A percentile compares a stretch with the other conserved stretches of the same genome.
These are phyloP conservation scores for Xylaria grammica DNA, from an alignment of 495 filamentous ascomycete species.

Conservation along the genomic window DNA sequence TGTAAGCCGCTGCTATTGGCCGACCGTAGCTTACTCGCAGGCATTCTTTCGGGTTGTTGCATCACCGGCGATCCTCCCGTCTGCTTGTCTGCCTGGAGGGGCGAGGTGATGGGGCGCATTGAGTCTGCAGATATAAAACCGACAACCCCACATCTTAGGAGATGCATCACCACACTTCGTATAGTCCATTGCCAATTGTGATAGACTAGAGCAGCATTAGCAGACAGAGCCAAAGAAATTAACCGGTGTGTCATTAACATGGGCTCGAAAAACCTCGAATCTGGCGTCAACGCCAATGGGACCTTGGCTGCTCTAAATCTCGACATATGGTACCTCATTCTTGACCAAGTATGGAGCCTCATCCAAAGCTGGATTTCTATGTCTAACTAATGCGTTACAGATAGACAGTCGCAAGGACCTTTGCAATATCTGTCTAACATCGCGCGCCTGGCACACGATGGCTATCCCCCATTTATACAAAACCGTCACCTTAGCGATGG, in stretches of 20 bases:
- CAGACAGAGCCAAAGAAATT: too few species aligned
- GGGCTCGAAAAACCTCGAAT: not conserved
- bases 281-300: not conserved
- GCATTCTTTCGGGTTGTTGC: too few species aligned
- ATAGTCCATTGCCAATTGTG: too few species aligned
- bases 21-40: too few species aligned
- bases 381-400: slow-evolving; percentile 6
- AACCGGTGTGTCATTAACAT: not conserved
- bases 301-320: not conserved
- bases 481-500: not conserved
- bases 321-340: slow-evolving; percentile 16
- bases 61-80: too few species aligned
- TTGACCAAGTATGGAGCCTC: not conserved
- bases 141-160: too few species aligned
- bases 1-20: too few species aligned
- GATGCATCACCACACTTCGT: too few species aligned
- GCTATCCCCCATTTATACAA: slow-evolving; percentile 15
- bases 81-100: too few species aligned
- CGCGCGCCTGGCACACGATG: slow-evolving; percentile 11
- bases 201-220: too few species aligned
- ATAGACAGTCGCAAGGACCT: slow-evolving; percentile 5
- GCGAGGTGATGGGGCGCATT: too few species aligned
- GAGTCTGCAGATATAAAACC: too few species aligned
- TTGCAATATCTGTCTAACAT: slow-evolving; percentile 11
- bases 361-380: not conserved